These are phyloP conservation scores for Ophiostoma quercus DNA, from an alignment of 2,329 filamentous ascomycete species.

Conservation along the genomic window DNA sequence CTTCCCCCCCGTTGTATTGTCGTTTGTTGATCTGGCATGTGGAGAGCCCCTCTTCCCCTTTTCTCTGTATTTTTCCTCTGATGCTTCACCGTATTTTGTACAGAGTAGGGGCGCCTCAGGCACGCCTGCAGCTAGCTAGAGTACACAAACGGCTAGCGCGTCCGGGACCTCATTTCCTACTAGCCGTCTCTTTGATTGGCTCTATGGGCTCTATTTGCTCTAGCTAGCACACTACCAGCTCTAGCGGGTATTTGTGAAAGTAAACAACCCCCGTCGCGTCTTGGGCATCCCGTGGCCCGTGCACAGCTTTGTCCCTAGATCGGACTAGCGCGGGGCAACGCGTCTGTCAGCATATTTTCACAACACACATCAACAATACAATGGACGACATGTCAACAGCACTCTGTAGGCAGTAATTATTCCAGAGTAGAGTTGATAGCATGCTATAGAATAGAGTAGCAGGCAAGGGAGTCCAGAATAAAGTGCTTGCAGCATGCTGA, in stretches of 20 bases:
- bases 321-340: constrained; percentile 25
- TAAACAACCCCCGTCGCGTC: constrained; percentile 21
- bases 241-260: not conserved
- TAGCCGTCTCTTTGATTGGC: not conserved
- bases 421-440: not conserved
- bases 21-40: constrained; percentile 18
- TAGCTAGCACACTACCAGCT: not conserved
- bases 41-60: constrained; percentile 14
- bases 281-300: constrained; percentile 20
- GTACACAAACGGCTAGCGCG: constrained; percentile 24
- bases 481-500: not conserved
- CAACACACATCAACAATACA: not conserved
- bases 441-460: not conserved
- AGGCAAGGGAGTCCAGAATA: not conserved
- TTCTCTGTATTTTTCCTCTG: constrained; percentile 1
- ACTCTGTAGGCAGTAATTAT: not conserved
- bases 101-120: constrained; percentile 22
- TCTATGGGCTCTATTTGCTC: not conserved
- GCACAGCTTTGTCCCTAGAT: constrained; percentile 24
- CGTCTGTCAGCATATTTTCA: constrained; percentile 13
- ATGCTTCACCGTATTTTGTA: constrained; percentile 12
- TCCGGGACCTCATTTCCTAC: constrained; percentile 19
- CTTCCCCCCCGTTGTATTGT: constrained; percentile 2
- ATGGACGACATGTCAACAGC: constrained; percentile 2
- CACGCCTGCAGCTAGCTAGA: constrained; percentile 16